Percentiles rank a stretch among this genome's conserved stretches.
These are phyloP conservation scores for Rhodotorula taiwanensis DNA, from an alignment of 768 basidiomycete genomes.

Conservation along the genomic window DNA sequence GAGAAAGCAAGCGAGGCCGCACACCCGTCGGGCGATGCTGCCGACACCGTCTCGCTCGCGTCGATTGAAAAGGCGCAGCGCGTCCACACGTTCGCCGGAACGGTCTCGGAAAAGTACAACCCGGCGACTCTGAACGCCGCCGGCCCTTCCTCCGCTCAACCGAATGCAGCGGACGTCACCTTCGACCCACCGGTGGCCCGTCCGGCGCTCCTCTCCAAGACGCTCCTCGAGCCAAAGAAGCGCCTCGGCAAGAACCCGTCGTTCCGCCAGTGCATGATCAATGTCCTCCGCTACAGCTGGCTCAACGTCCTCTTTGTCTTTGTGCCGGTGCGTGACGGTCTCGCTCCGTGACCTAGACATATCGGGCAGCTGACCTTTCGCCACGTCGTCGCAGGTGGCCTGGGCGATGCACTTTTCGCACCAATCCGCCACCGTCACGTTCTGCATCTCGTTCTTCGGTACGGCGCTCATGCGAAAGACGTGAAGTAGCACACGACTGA, in stretches of 20 bases:
- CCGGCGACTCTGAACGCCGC: too few relatives aligned
- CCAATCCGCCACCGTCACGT: conserved; percentile 28
- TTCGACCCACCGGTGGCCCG: conserved; percentile 6
- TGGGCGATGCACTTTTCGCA: conserved; percentile 36
- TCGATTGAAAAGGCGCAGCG: too few relatives aligned
- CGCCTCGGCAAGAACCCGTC: conserved; percentile 25
- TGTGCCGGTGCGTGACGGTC: too few relatives aligned
- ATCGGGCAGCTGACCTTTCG: neutral
- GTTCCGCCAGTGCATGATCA: conserved; percentile 15
- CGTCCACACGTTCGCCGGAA: too few relatives aligned
- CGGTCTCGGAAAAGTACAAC: too few relatives aligned
- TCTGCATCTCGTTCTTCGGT: conserved; percentile 59
- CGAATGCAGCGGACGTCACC: neutral
- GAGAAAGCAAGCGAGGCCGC: too few relatives aligned
- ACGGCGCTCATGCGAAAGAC: too few relatives aligned
- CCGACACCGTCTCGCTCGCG: too few relatives aligned
- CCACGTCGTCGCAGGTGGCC: conserved; percentile 9
- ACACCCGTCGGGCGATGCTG: too few relatives aligned
- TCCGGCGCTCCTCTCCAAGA: conserved; percentile 21
- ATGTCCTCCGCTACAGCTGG: conserved; percentile 33
- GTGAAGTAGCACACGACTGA: too few relatives aligned
- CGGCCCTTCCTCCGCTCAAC: neutral
- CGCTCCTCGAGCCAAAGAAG: conserved; percentile 25
- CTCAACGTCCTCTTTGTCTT: conserved; percentile 39
- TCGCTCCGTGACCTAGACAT: too few relatives aligned